phyloP scores from a whole-genome alignment of 192 early-diverging fungal species.

The Gryganskiella cystojenkinii region DNA sequence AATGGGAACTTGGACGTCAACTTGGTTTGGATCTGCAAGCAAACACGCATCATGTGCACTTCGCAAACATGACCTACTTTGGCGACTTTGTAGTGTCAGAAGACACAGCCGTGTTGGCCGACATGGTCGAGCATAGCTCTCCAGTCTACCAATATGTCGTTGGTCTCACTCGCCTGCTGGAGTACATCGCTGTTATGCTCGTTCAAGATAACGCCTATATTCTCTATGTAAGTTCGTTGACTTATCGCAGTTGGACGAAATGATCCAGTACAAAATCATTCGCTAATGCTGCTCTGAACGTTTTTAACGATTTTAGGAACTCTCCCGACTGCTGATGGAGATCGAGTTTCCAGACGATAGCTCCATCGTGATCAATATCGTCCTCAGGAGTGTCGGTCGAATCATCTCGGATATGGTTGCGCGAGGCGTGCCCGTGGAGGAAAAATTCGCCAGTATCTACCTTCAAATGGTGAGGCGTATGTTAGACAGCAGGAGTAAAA shows the following conservation, averaged over 20 bases:
- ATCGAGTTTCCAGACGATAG: constrained; percentile 38
- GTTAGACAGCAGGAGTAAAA: constrained; percentile 22
- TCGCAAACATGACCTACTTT: constrained; percentile 31
- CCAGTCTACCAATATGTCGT: constrained; percentile 51
- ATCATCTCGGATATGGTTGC: constrained; percentile 48
- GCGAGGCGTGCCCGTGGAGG: constrained; percentile 31
- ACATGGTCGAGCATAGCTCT: constrained; percentile 38
- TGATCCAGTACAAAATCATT: too few species aligned
- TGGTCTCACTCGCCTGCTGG: constrained; percentile 45
- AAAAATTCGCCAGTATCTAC: constrained; percentile 52
- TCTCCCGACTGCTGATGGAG: constrained; percentile 50
- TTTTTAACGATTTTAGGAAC: constrained; percentile 22
- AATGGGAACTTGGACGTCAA: constrained; percentile 25
- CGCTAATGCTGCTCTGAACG: too few species aligned
- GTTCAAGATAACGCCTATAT: constrained; percentile 48
- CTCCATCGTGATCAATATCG: constrained; percentile 49
- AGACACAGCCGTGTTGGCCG: constrained; percentile 37
- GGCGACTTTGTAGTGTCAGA: constrained; percentile 44
- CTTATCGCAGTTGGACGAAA: not conserved
- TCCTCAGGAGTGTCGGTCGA: constrained; percentile 44
- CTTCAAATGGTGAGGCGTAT: constrained; percentile 48
- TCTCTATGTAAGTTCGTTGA: constrained; percentile 35
- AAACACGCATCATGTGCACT: constrained; percentile 14
- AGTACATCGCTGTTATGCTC: constrained; percentile 51
- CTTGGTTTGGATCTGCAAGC: constrained; percentile 23